Evolutionary conservation across 306 rosid genomes (phyloP), one percentile per base, ranked within the genome.

Genomic region (Parietaria judaica): DNA sequence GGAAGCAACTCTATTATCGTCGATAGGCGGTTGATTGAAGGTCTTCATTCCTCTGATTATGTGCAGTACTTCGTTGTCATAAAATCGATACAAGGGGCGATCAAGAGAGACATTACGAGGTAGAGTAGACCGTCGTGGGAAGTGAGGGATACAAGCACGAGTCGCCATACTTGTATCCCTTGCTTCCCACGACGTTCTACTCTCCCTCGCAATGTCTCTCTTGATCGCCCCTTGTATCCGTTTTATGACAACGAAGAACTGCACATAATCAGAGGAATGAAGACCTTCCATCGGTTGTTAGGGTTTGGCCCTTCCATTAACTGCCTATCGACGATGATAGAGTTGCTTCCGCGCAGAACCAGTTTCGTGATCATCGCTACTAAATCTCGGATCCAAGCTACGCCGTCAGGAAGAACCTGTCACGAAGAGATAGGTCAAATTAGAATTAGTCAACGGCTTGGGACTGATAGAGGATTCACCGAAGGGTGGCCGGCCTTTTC

Each of bases 221-320:
- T 61, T 67, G 77, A 92, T 92, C 60, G 72, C 71, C 31, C 80
- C 74, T 69, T 82, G 74, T 41, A 92, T 92, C 6, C 94, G 90
- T 73, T 86, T 92, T n/a, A 82, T 69, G 36, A 75, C 59, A 36
- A 88, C 73, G 75, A 92, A 73, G 78, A 61, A 86, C 95, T 85
- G 72, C 59, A 48, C 38, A 68, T n/a, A 54, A 92, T 11, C n/a
- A 88, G 68, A 55, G 99, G 99, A 74, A 92, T 92, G 61, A 84
- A 78, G 57, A 80, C 12, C 71, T 92, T 92, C 58, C 94, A 77
- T 58, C 80, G 82, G 14, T 86, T 80, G 63, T 92, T 92, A 23
- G 99, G 99, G 72, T 92, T 86, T 9, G 95, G 94, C 58, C 99
- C 99, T 58, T 88, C 99, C 31, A 92, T 92, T 78, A 92, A 71